These are phyloP conservation scores for Sarcocystis neurona DNA, from an alignment of 169 alveolate genomes.

Conservation along the genomic window DNA sequence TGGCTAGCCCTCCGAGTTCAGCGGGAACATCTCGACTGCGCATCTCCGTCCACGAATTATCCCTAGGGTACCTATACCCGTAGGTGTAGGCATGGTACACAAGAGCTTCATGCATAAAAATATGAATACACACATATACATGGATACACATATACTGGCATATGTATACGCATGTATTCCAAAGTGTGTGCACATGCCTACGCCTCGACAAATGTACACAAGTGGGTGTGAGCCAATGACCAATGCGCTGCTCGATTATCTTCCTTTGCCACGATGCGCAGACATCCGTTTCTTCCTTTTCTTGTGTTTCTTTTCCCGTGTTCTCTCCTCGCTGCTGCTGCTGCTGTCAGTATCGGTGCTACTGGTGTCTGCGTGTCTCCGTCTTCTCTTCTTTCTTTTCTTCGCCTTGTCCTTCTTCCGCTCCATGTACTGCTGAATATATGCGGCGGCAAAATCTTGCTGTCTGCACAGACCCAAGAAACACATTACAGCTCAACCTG, in stretches of 20 bases:
- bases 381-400: not conserved
- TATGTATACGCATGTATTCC: not conserved
- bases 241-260: not conserved
- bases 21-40: too few species aligned
- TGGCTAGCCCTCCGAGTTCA: too few species aligned
- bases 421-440: constrained; percentile 5
- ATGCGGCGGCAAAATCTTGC: constrained; percentile 5
- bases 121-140: too few species aligned
- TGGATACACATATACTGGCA: too few species aligned
- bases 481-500: not conserved
- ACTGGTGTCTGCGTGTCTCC: too few species aligned
- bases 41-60: too few species aligned
- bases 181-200: not conserved
- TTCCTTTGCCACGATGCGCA: not conserved
- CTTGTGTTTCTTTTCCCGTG: not conserved
- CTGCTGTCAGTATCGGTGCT: too few species aligned
- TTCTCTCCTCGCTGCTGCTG: not conserved
- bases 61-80: too few species aligned
- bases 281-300: too few species aligned
- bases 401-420: not conserved
- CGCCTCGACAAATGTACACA: not conserved
- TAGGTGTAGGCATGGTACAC: too few species aligned
- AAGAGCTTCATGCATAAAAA: too few species aligned
- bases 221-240: not conserved
- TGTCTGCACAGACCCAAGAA: not conserved